Base-by-base conservation (phyloP, 1,284 basidiomycete species). In the Coniferiporia weirii region DNA sequence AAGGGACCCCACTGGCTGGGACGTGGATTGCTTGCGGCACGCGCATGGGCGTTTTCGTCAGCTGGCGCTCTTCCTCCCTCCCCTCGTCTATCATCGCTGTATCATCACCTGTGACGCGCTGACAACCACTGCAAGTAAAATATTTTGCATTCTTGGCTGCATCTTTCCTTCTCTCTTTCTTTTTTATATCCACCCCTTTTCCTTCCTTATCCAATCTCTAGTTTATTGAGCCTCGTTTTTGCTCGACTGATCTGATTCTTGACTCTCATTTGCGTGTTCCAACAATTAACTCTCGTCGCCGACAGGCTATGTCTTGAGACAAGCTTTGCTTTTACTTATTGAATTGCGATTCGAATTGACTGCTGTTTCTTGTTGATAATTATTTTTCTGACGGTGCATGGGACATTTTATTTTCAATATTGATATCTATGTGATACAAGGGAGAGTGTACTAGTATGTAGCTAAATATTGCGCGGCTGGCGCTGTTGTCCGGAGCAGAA, bases 391-490 rank as follows among this genome's bases (percentile, higher is more conserved):
- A 5, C 27, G 27, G 27, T 27, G 27, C 27, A 27, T 27, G 27
- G 27, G 27, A 27, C 27, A 3, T 27, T 27, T 27, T 27, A 27
- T 27, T 27, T 53, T 61, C 40, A 56, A 49, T 56, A 56, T 61
- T 61, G 44, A 19, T 60, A 55, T 55, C 47, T 60, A 56, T 61
- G 27, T 52, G 35, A 20, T 47, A 54, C 51, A 48, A 54, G 27
- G 52, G 52, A 49, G n/a, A 17, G 52, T 59, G 58, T 59, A 59
- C 45, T 57, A 38, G 35, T 59, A 59, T 54, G 52, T 59, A 59
- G 51, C 22, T 48, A 47, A 27, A 27, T 27, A 27, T 17, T 55
- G 20, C 52, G 52, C 35, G 35, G 27, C 52, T 43, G n/a, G 40
- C 49, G 27, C 13, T 19, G 27, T 27, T 27, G 27, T 27, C 27